These are phyloP conservation scores for Aspergillus spinulosporus DNA, from an alignment of 2,329 filamentous ascomycete species.

Conservation along the genomic window DNA sequence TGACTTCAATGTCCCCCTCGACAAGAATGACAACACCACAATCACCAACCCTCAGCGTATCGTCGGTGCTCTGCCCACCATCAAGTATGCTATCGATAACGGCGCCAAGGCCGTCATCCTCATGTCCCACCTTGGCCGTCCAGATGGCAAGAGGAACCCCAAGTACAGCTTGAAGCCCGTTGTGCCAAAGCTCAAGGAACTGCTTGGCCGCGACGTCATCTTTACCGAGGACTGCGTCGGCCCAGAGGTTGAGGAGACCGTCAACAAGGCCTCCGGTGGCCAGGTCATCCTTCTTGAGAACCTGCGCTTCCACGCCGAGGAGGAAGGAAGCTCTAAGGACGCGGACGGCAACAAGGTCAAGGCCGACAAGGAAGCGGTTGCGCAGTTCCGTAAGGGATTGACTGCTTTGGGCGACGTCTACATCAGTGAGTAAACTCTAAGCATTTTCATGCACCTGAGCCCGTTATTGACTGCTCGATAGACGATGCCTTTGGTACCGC, in stretches of 20 bases:
- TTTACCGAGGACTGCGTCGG: conserved; percentile 92
- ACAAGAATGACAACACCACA: conserved; percentile 71
- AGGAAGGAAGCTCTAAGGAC: conserved; percentile 95
- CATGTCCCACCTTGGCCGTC: conserved; percentile 98
- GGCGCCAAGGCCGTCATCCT: conserved; percentile 90
- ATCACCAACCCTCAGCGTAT: conserved; percentile 99
- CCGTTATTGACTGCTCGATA: conserved; percentile 38
- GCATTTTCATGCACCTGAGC: background rate
- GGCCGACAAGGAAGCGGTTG: conserved; percentile 90
- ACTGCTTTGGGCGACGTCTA: conserved; percentile 94
- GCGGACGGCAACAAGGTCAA: conserved; percentile 95
- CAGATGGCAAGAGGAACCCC: conserved; percentile 81
- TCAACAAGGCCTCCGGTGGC: conserved; percentile 77
- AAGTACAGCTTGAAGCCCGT: conserved; percentile 97
- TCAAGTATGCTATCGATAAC: conserved; percentile 88
- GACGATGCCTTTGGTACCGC: conserved; percentile 98
- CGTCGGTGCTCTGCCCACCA: conserved; percentile 89
- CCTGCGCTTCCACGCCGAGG: conserved; percentile 95
- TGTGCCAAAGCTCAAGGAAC: conserved; percentile 86
- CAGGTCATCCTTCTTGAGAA: conserved; percentile 93
- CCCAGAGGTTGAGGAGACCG: conserved; percentile 81
- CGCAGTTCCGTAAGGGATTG: conserved; percentile 90
- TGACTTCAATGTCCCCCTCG: conserved; percentile 99
- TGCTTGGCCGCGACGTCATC: conserved; percentile 77
- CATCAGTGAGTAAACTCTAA: conserved; percentile 69